These are phyloP conservation scores for Fusarium sp. DNA, from an alignment of 2,329 filamentous ascomycete genomes.

Conservation along the genomic window DNA sequence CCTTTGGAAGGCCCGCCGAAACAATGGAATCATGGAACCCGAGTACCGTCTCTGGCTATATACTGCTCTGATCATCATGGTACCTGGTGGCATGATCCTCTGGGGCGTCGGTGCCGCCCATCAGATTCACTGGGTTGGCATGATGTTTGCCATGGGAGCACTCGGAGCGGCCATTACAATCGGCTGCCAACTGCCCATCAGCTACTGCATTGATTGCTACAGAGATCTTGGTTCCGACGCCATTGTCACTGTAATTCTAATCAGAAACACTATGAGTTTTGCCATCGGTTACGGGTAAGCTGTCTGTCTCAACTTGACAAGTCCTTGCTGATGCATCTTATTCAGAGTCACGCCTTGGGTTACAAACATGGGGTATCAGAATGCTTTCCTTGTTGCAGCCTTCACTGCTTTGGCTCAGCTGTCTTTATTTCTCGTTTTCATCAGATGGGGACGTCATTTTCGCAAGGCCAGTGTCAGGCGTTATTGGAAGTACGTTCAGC, in stretches of 20 bases:
- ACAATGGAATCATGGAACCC: constrained; percentile 52
- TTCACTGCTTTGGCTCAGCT: neutral
- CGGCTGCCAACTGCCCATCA: constrained; percentile 48
- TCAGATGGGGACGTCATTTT: neutral
- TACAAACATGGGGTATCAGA: constrained; percentile 20
- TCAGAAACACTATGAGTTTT: constrained; percentile 49
- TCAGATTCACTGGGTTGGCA: constrained; percentile 52
- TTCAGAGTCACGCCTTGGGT: constrained; percentile 20
- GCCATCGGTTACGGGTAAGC: constrained; percentile 41
- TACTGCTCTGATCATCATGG: constrained; percentile 35
- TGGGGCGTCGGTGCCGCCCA: constrained; percentile 48
- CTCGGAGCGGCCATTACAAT: constrained; percentile 46
- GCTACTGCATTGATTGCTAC: constrained; percentile 52
- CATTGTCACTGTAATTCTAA: constrained; percentile 51
- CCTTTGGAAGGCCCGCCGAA: constrained; percentile 46
- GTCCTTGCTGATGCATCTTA: neutral
- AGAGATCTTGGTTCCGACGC: constrained; percentile 50
- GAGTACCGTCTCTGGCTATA: constrained; percentile 54
- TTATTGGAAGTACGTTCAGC: constrained; percentile 3
- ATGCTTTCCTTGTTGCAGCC: constrained; percentile 14
- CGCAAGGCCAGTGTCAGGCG: neutral
- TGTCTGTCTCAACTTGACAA: neutral
- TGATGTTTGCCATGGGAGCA: constrained; percentile 51
- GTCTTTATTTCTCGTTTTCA: neutral
- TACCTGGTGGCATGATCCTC: constrained; percentile 39